Conservation (phyloP, 2,329 filamentous ascomycete genomes). For the Neocatenulostroma microsporum region DNA sequence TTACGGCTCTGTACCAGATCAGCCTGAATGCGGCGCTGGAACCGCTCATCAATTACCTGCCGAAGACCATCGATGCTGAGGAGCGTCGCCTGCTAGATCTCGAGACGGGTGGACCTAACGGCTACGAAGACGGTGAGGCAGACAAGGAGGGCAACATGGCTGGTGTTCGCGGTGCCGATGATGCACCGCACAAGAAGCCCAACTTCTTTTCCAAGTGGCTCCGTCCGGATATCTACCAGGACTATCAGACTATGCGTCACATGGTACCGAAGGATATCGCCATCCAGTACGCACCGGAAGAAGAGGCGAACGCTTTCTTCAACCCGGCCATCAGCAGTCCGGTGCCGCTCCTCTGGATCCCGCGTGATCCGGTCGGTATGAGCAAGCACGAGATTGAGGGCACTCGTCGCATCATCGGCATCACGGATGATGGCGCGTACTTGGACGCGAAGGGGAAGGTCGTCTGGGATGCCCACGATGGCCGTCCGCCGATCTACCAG, state of each 20-base stretch:
- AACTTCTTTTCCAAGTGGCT: constrained; percentile 61
- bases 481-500: constrained; percentile 52
- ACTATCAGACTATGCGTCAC: constrained; percentile 63
- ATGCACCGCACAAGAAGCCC: constrained; percentile 41
- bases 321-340: constrained; percentile 60
- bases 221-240: constrained; percentile 67
- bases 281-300: constrained; percentile 53
- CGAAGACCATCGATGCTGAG: constrained; percentile 92
- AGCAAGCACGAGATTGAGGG: constrained; percentile 70
- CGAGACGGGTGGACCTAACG: constrained; percentile 22
- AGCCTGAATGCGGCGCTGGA: constrained; percentile 36
- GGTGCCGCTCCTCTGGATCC: constrained; percentile 74
- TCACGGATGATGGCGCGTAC: constrained; percentile 69
- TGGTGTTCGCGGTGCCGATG: neutral
- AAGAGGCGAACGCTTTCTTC: constrained; percentile 62
- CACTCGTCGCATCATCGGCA: constrained; percentile 62
- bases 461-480: constrained; percentile 50
- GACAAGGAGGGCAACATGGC: constrained; percentile 21
- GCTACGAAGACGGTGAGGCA: neutral
- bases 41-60: constrained; percentile 79
- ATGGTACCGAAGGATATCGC: constrained; percentile 56
- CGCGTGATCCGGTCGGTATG: constrained; percentile 64
- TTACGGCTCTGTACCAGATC: constrained; percentile 36
- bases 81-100: constrained; percentile 37
- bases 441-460: constrained; percentile 64